phyloP scores from a whole-genome alignment of 331 rosid genomes.

The Acacia concinna region DNA sequence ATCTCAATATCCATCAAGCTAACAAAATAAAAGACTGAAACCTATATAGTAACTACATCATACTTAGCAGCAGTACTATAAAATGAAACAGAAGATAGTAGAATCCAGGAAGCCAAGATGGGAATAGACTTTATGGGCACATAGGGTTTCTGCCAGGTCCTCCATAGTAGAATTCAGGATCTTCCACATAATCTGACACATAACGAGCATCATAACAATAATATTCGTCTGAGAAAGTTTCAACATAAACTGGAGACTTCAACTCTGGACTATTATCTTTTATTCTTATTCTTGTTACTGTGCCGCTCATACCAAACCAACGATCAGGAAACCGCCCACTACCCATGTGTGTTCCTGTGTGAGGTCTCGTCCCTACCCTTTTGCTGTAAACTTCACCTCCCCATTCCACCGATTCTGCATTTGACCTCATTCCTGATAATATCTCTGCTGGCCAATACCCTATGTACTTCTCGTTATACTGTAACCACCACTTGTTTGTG shows the following conservation, averaged over 20 bases:
- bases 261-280: conserved; percentile 45
- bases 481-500: conserved; percentile 68
- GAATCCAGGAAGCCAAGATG: background rate
- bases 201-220: conserved; percentile 42
- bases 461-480: conserved; percentile 49
- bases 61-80: background rate
- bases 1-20: background rate
- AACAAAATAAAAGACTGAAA: background rate
- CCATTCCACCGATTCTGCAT: conserved; percentile 64
- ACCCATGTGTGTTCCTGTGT: conserved; percentile 56
- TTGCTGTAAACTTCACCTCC: conserved; percentile 71
- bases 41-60: background rate
- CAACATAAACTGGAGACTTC: conserved; percentile 47
- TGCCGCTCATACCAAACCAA: background rate
- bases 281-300: conserved; percentile 50
- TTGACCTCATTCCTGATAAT: conserved; percentile 28
- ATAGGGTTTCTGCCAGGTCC: conserved; percentile 54
- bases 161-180: conserved; percentile 59
- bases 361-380: conserved; percentile 46
- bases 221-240: conserved; percentile 41
- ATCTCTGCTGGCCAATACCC: conserved; percentile 70
- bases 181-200: conserved; percentile 43
- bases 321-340: conserved; percentile 35
- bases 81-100: background rate
- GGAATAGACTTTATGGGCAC: conserved; percentile 42